A percentile compares a stretch with the other conserved stretches of the same genome.
phyloP scores from a whole-genome alignment of 306 rosid genomes.

The Inga oerstediana region DNA sequence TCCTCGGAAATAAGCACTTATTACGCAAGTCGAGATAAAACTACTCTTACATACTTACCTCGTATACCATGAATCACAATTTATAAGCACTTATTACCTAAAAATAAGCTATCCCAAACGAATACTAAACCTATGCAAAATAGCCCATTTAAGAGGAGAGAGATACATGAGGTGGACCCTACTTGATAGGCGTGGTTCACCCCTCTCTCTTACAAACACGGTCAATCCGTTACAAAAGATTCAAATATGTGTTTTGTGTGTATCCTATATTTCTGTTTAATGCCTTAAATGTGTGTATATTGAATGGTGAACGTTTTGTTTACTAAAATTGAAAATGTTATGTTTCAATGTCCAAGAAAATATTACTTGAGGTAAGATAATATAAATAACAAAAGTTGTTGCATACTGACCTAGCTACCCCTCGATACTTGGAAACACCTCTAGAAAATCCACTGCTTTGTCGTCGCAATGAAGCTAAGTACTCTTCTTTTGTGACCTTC shows the following conservation, averaged over 20 bases:
- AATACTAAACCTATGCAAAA: neutral
- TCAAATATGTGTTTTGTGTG: neutral
- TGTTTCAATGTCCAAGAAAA: neutral
- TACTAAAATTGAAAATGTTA: neutral
- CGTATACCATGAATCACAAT: no score
- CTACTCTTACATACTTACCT: no score
- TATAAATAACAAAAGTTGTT: neutral
- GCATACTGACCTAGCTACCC: conserved; percentile 74
- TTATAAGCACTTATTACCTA: no score
- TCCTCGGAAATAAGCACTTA: no score
- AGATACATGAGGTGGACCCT: neutral
- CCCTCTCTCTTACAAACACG: neutral
- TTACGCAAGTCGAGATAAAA: no score
- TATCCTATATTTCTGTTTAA: neutral
- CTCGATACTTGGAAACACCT: conserved; percentile 93
- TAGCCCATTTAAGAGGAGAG: neutral
- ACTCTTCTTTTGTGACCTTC: conserved; percentile 68
- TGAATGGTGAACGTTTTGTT: neutral
- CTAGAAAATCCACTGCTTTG: conserved; percentile 90
- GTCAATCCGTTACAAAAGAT: neutral
- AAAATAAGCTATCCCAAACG: no score
- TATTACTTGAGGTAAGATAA: neutral
- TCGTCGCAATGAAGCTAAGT: conserved; percentile 77
- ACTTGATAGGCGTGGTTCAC: neutral
- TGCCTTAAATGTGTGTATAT: neutral